Evolutionary conservation across 2,329 filamentous ascomycete genomes (phyloP).

Genomic region (Paracorniculantispora psalliotae): DNA sequence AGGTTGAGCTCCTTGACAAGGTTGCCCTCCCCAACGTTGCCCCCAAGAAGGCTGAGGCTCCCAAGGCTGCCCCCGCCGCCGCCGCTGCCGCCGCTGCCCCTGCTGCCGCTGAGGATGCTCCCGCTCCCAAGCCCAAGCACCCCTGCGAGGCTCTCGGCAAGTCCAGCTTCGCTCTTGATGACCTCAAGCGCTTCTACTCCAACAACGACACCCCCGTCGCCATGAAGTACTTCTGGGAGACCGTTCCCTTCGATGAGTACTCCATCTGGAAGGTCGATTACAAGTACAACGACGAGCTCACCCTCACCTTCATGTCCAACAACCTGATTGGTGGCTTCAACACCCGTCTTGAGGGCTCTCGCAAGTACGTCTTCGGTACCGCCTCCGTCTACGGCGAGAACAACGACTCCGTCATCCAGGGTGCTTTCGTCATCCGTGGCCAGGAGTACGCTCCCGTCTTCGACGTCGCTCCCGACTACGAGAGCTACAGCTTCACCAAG

Average conservation of each 20-base stretch:
- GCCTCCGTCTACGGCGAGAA: slow-evolving; percentile 82
- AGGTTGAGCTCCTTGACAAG: slow-evolving; percentile 76
- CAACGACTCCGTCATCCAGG: slow-evolving; percentile 87
- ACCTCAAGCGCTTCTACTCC: slow-evolving; percentile 99
- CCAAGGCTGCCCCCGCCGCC: slow-evolving; percentile 50
- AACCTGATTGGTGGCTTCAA: slow-evolving; percentile 99
- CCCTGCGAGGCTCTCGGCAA: slow-evolving; percentile 80
- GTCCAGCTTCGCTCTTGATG: slow-evolving; percentile 79
- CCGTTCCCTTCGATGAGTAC: slow-evolving; percentile 90
- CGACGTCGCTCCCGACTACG: slow-evolving; percentile 93
- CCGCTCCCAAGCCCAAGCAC: slow-evolving; percentile 87
- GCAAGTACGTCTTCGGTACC: slow-evolving; percentile 95
- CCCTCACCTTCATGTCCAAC: slow-evolving; percentile 96
- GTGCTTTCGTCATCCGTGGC: slow-evolving; percentile 92
- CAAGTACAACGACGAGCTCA: slow-evolving; percentile 99
- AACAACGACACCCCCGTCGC: slow-evolving; percentile 85
- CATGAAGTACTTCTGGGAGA: slow-evolving; percentile 98
- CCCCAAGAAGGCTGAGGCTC: slow-evolving; percentile 74
- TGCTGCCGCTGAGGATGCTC: slow-evolving; percentile 35
- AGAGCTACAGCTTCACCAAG: slow-evolving; percentile 96
- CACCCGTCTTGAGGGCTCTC: slow-evolving; percentile 89
- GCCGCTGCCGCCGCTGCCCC: slow-evolving; percentile 37
- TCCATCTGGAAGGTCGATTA: slow-evolving; percentile 91
- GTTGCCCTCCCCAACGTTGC: slow-evolving; percentile 64
- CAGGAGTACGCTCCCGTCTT: slow-evolving; percentile 83